Percentiles rank a stretch among this genome's conserved stretches.
Evolutionary conservation across 345 rosid genomes (phyloP).

Genomic region (Linum usitatissimum): DNA sequence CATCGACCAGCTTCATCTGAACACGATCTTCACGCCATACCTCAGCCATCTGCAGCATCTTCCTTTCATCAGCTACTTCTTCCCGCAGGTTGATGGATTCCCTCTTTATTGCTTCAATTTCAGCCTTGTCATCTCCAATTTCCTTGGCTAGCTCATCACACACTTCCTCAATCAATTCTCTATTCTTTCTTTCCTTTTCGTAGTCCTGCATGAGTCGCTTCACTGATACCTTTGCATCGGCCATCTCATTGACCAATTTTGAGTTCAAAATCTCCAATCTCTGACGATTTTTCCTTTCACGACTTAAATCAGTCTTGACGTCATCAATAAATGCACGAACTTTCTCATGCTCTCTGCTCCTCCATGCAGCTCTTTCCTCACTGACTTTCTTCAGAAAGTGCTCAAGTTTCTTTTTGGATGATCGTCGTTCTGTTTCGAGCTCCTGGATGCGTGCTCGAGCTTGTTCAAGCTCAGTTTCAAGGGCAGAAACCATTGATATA

Average conservation of each 20-base stretch:
- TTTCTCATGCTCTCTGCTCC: constrained; percentile 77
- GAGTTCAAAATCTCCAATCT: constrained; percentile 57
- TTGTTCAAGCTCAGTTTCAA: constrained; percentile 57
- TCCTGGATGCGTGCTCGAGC: constrained; percentile 47
- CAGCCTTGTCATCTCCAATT: constrained; percentile 73
- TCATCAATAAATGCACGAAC: constrained; percentile 63
- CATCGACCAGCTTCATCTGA: constrained; percentile 84
- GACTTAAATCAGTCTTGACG: constrained; percentile 47
- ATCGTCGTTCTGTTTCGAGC: constrained; percentile 57
- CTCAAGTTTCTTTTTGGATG: constrained; percentile 73
- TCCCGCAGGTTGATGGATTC: constrained; percentile 55
- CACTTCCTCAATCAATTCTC: constrained; percentile 72
- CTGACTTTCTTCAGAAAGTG: constrained; percentile 74
- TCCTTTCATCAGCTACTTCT: constrained; percentile 77
- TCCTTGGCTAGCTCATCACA: constrained; percentile 86
- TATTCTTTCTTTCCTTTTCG: constrained; percentile 65
- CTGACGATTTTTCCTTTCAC: constrained; percentile 62
- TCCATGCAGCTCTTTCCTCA: constrained; percentile 75
- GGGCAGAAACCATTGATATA: constrained; percentile 46
- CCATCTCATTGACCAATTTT: constrained; percentile 67
- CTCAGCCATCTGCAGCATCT: constrained; percentile 94
- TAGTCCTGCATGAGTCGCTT: constrained; percentile 51
- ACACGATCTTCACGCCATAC: constrained; percentile 98
- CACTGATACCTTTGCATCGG: constrained; percentile 51
- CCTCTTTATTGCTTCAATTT: constrained; percentile 56